phyloP scores from a whole-genome alignment of 176 grass and related monocot species.

The Poa annua region DNA sequence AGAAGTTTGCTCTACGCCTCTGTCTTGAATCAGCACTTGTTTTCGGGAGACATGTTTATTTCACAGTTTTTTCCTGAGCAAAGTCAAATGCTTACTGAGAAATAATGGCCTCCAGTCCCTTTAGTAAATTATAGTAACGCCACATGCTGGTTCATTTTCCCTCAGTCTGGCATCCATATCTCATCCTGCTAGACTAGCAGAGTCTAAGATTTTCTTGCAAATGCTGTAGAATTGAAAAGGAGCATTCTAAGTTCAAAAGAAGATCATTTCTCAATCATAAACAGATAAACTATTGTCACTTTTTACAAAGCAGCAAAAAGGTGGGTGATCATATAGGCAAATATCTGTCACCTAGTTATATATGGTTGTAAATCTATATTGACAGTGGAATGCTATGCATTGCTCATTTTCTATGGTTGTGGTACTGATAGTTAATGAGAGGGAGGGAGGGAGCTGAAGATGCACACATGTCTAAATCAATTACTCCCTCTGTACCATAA shows the following conservation, averaged over 20 bases:
- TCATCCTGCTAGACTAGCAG: not conserved
- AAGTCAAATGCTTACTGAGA: too few species aligned
- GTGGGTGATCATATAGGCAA: not conserved
- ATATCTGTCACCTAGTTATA: not conserved
- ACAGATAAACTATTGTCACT: not conserved
- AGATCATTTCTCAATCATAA: not conserved
- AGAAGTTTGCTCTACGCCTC: too few species aligned
- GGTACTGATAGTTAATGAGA: slow-evolving; percentile 6
- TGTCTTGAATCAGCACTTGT: too few species aligned
- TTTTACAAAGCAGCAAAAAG: not conserved
- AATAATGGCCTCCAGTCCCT: too few species aligned
- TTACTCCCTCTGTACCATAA: too few species aligned
- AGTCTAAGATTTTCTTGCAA: slow-evolving; percentile 1
- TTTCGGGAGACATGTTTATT: too few species aligned
- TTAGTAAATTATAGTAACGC: too few species aligned
- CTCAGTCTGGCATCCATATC: not conserved
- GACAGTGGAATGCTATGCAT: not conserved
- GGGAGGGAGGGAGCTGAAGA: not conserved
- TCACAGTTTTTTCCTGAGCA: too few species aligned
- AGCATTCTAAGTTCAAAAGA: not conserved
- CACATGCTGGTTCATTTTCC: too few species aligned
- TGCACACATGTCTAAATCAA: not conserved
- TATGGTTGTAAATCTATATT: too few species aligned
- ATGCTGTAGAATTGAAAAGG: not conserved
- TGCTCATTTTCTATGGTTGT: not conserved